Evolutionary conservation across 2,329 filamentous ascomycete genomes (phyloP).

Genomic region (Blastomyces parvus): DNA sequence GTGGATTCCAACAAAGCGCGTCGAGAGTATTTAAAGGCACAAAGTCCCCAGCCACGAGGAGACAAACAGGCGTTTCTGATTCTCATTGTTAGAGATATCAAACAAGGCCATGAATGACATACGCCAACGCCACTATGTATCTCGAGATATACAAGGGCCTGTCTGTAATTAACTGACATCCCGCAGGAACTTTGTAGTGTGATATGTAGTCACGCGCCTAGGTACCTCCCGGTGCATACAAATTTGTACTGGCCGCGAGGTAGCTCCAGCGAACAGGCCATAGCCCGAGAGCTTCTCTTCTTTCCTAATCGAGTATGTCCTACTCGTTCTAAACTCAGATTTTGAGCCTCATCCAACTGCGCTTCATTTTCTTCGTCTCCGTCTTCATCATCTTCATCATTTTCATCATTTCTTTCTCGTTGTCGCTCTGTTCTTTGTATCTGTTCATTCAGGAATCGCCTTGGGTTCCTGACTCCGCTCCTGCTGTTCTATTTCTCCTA

Average conservation of each 20-base stretch:
- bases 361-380: background rate
- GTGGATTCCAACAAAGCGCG: background rate
- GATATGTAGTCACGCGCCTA: background rate
- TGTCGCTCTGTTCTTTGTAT: background rate
- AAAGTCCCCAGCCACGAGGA: background rate
- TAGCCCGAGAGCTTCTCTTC: too few relatives aligned
- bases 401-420: background rate
- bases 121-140: background rate
- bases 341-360: background rate
- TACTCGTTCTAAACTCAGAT: background rate
- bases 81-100: background rate
- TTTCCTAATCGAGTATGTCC: background rate
- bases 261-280: background rate
- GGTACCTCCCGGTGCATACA: background rate
- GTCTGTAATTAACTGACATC: background rate
- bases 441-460: background rate
- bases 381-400: background rate
- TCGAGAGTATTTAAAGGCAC: background rate
- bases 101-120: background rate
- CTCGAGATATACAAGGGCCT: background rate
- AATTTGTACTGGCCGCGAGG: background rate
- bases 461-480: background rate
- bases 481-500: background rate
- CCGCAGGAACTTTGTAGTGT: background rate
- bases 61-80: background rate